Conservation (phyloP, 2,329 filamentous ascomycete genomes). For the Amphichorda felina region DNA sequence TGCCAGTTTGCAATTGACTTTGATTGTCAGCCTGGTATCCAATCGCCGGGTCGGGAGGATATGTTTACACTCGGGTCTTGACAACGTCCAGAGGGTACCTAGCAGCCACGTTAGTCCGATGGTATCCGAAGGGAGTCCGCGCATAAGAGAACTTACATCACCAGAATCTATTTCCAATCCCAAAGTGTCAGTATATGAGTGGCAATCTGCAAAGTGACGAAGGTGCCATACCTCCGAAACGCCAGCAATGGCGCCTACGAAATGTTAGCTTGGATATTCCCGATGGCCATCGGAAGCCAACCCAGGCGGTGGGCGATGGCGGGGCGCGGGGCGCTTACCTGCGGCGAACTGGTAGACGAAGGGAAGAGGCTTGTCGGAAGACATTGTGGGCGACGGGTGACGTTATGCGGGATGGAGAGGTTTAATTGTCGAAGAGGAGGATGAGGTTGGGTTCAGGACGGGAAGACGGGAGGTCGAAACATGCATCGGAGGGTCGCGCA, state of each 20-base stretch:
- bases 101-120: constrained; percentile 4
- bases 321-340: constrained; percentile 36
- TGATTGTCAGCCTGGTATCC: not conserved
- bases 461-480: not conserved
- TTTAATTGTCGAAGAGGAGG: not conserved
- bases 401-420: not conserved
- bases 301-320: not conserved
- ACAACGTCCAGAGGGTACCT: constrained; percentile 99
- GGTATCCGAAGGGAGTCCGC: not conserved
- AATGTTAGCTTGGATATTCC: not conserved
- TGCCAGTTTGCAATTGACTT: constrained; percentile 79
- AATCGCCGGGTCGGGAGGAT: constrained; percentile 3
- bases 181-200: constrained; percentile 1
- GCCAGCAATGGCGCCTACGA: constrained; percentile 77
- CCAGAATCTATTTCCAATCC: constrained; percentile 55
- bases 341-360: constrained; percentile 94
- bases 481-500: constrained; percentile 1
- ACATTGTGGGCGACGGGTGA: constrained; percentile 36
- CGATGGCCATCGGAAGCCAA: no score
- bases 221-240: constrained; percentile 73
- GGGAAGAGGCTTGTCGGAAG: constrained; percentile 63
- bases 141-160: constrained; percentile 51
- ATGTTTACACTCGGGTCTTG: constrained; percentile 78
- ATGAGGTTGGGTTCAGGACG: not conserved
- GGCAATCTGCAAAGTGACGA: constrained; percentile 4